These are phyloP conservation scores for Macadamia tetraphylla DNA, from an alignment of 164 flowering plant genomes.

Conservation along the genomic window DNA sequence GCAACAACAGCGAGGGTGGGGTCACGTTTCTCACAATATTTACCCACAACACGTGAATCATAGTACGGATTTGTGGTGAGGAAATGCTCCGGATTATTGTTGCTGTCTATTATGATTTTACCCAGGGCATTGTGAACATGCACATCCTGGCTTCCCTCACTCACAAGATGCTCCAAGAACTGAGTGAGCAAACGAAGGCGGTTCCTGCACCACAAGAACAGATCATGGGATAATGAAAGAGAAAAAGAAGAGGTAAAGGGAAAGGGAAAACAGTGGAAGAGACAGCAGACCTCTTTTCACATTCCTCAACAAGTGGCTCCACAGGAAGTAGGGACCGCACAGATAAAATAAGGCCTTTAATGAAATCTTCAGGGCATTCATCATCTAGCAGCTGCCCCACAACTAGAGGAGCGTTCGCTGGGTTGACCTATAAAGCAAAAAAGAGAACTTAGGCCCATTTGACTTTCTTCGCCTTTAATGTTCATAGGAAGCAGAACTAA, in stretches of 20 bases:
- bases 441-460: not conserved
- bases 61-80: constrained; percentile 98
- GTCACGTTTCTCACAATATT: constrained; percentile 98
- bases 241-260: not conserved
- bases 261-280: not conserved
- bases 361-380: constrained; percentile 99
- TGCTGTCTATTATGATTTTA: constrained; percentile 97
- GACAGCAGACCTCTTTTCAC: constrained; percentile 82
- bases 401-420: constrained; percentile 97
- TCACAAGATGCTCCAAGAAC: constrained; percentile 98
- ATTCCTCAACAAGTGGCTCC: constrained; percentile 96
- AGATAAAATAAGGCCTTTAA: constrained; percentile 70
- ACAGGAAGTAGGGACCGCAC: constrained; percentile 89
- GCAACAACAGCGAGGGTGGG: constrained; percentile 99
- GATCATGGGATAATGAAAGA: constrained; percentile 11
- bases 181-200: constrained; percentile 96
- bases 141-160: constrained; percentile 99
- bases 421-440: constrained; percentile 65
- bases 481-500: not conserved
- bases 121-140: constrained; percentile 99
- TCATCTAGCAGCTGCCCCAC: constrained; percentile 98
- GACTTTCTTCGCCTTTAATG: not conserved
- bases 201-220: constrained; percentile 50
- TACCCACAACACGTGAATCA: constrained; percentile 98
- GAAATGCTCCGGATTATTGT: constrained; percentile 98